Evolutionary conservation across 192 early-diverging fungal genomes (phyloP), one percentile per base, ranked within the genome.

Genomic region (Entomortierella chlamydospora): DNA sequence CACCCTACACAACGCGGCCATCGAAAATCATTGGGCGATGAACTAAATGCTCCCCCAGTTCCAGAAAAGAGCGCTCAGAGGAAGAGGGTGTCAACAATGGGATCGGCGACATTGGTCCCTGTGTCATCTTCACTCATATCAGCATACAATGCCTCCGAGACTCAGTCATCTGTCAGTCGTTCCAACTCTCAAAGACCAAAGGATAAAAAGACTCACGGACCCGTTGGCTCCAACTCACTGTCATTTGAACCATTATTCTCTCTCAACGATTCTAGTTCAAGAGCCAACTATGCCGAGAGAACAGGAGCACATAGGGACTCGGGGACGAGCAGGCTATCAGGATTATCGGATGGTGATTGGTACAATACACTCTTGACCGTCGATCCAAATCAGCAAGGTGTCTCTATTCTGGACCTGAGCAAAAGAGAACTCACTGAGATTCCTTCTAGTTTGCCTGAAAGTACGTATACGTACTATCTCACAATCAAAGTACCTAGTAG

Each of bases 241-340:
- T 54, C 62, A 20, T 79, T 79, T 43, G 76, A 79, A 45, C 76
- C 76, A 2, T 30, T 79, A n/a, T 79, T 70, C 50, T 61, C 68
- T 10, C 68, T 79, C 17, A 78, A 59, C 30, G 73, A 68, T 22
- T 53, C 52, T 39, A 39, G 30, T 26, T n/a, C 57, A 28, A 65
- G 51, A 49, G 13, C 41, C 15, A 54, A 8, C 61, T 63, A 30
- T 20, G 23, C 23, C 18, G 61, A 50, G 0, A 42, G 30, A 52
- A 41, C n/a, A 29, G 26, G 4, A 23, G 29, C 12, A 28, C 13
- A 12, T 31, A 51, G 53, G 41, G 76, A 70, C 22, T 30, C 50
- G 1, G 12, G 17, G 4, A 28, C 54, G 15, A 79, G 51, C 31
- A 68, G 76, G 39, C 33, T 70, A 15, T 79, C 76, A 0, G 63